Conservation (phyloP, 148 eudicot genomes). For the Pouteria glomerata region DNA sequence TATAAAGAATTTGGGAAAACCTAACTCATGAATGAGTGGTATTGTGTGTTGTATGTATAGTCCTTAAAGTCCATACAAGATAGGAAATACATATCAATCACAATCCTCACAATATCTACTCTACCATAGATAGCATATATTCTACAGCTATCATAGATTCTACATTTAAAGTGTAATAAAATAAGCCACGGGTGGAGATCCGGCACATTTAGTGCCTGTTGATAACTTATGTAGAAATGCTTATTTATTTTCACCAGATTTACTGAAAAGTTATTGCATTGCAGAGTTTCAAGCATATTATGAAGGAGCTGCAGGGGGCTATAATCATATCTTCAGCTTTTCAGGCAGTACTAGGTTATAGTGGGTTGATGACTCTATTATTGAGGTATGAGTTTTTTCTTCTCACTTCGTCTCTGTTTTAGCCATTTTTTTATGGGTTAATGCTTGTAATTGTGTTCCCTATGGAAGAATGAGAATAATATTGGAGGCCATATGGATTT, state of each 20-base stretch:
- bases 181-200: too few relatives aligned
- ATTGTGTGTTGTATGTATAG: too few relatives aligned
- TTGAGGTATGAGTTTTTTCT: slow-evolving; percentile 45
- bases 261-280: not conserved
- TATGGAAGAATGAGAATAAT: not conserved
- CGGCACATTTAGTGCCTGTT: too few relatives aligned
- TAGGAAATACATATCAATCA: too few relatives aligned
- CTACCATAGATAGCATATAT: too few relatives aligned
- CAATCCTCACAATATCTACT: too few relatives aligned
- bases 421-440: not conserved
- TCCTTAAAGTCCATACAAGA: too few relatives aligned
- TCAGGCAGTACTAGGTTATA: slow-evolving; percentile 82
- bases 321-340: slow-evolving; percentile 82
- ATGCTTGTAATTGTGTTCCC: slow-evolving; percentile 17
- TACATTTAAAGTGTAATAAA: too few relatives aligned
- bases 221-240: too few relatives aligned
- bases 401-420: not conserved
- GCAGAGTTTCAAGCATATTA: slow-evolving; percentile 92
- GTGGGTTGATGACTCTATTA: slow-evolving; percentile 78
- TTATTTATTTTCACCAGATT: not conserved
- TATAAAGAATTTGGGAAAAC: not conserved
- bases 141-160: too few relatives aligned
- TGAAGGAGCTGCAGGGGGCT: slow-evolving; percentile 97
- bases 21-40: too few relatives aligned
- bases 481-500: not conserved